Conservation (phyloP, 805 yeast species). For the Ogataea pini region DNA sequence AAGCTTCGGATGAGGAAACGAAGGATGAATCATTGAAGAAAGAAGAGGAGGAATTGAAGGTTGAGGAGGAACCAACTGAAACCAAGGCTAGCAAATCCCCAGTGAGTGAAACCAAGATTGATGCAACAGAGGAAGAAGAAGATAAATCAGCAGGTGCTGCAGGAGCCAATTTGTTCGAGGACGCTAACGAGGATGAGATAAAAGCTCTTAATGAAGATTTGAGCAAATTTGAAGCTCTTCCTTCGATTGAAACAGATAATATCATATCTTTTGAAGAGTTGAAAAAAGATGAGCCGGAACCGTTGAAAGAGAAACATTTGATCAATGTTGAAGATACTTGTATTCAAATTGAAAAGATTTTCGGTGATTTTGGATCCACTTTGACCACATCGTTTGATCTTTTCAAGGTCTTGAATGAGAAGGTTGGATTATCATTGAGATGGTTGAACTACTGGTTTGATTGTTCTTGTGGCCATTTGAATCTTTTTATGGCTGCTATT, state of each 20-base stretch:
- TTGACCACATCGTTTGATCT: slow-evolving; percentile 30
- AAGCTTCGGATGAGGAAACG: slow-evolving; percentile 1
- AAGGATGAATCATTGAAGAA: background rate
- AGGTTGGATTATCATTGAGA: slow-evolving; percentile 32
- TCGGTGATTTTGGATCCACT: slow-evolving; percentile 29
- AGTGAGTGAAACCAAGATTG: slow-evolving; percentile 4
- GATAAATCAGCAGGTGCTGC: slow-evolving; percentile 9
- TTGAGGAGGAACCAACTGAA: background rate
- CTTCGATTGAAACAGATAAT: slow-evolving; percentile 18
- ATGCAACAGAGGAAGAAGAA: slow-evolving; percentile 3
- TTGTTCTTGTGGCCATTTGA: slow-evolving; percentile 37
- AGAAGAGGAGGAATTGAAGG: slow-evolving; percentile 9
- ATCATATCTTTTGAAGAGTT: slow-evolving; percentile 26
- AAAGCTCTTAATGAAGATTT: slow-evolving; percentile 30
- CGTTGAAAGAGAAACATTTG: slow-evolving; percentile 28
- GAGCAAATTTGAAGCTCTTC: slow-evolving; percentile 20
- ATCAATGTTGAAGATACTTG: slow-evolving; percentile 26
- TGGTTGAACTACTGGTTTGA: slow-evolving; percentile 38
- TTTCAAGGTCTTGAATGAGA: slow-evolving; percentile 31
- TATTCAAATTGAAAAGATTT: slow-evolving; percentile 27
- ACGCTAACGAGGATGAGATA: slow-evolving; percentile 35
- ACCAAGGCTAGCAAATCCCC: background rate
- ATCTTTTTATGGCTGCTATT: slow-evolving; percentile 32
- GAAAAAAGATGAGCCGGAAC: slow-evolving; percentile 33
- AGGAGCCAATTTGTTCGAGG: slow-evolving; percentile 34